Percentiles rank a stretch among this genome's conserved stretches.
Conservation (phyloP, 371 early-diverging fungal species). For the Umbelopsis sp. region DNA sequence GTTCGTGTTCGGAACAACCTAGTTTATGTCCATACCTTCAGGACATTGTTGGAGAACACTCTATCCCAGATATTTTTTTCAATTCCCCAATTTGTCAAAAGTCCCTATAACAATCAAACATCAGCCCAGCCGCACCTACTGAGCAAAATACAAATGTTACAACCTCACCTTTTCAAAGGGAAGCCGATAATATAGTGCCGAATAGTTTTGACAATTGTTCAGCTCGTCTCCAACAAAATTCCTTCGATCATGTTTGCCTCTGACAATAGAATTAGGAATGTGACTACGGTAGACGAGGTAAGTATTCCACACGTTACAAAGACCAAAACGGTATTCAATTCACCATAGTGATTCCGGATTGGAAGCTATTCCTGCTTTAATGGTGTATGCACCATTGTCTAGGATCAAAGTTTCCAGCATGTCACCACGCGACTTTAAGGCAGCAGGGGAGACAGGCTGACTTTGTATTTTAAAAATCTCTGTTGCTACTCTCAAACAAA, state of each 20-base stretch:
- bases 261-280: slow-evolving; percentile 70
- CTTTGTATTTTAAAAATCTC: not conserved
- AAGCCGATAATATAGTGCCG: slow-evolving; percentile 75
- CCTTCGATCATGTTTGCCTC: slow-evolving; percentile 62
- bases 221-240: slow-evolving; percentile 74
- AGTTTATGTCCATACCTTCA: slow-evolving; percentile 41
- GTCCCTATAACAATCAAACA: slow-evolving; percentile 50
- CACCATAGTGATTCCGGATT: slow-evolving; percentile 36
- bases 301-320: not conserved
- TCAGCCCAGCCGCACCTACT: not conserved
- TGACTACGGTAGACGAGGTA: slow-evolving; percentile 22
- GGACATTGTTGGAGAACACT: slow-evolving; percentile 59
- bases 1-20: not conserved
- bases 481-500: not conserved
- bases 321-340: not conserved
- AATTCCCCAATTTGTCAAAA: slow-evolving; percentile 77
- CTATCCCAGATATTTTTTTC: slow-evolving; percentile 84
- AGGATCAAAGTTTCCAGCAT: slow-evolving; percentile 52
- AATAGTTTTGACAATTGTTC: slow-evolving; percentile 67
- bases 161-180: slow-evolving; percentile 75
- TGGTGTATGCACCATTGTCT: slow-evolving; percentile 79
- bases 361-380: slow-evolving; percentile 68
- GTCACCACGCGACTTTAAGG: slow-evolving; percentile 4
- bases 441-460: not conserved
- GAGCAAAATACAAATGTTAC: not conserved